These are phyloP conservation scores for Arachis hypogaea DNA, from an alignment of 306 rosid species.

Conservation along the genomic window DNA sequence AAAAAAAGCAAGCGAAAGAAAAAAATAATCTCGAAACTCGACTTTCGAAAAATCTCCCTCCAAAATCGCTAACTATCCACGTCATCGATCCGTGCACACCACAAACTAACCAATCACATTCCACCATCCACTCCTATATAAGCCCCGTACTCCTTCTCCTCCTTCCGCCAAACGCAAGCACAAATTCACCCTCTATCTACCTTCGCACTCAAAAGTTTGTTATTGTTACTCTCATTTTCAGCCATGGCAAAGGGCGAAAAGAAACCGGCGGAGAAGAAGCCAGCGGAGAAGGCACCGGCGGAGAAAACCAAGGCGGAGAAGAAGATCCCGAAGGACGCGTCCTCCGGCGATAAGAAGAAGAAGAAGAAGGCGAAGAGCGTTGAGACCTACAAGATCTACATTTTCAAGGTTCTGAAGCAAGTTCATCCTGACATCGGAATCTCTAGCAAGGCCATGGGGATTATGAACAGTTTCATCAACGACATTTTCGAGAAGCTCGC, in stretches of 20 bases:
- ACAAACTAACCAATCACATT: slow-evolving; percentile 32
- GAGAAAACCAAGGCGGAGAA: slow-evolving; percentile 48
- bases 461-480: slow-evolving; percentile 58
- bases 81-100: slow-evolving; percentile 42
- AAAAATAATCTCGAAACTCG: background rate
- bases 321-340: slow-evolving; percentile 42
- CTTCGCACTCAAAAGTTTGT: background rate
- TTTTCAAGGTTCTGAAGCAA: slow-evolving; percentile 57
- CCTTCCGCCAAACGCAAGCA: too few relatives aligned
- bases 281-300: slow-evolving; percentile 40
- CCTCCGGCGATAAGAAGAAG: slow-evolving; percentile 37
- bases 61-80: slow-evolving; percentile 22
- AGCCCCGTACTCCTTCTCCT: background rate
- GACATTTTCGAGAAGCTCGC: slow-evolving; percentile 54
- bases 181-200: too few relatives aligned
- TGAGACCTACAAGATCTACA: slow-evolving; percentile 50
- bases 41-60: slow-evolving; percentile 31
- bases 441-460: slow-evolving; percentile 57
- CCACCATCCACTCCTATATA: slow-evolving; percentile 28
- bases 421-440: slow-evolving; percentile 60
- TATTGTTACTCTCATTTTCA: background rate
- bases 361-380: slow-evolving; percentile 46
- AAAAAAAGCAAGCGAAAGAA: background rate
- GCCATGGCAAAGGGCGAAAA: slow-evolving; percentile 52
- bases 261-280: slow-evolving; percentile 56